Evolutionary conservation across 495 filamentous ascomycete species (phyloP).

Genomic region (Pseudomonodictys pantanalensis): DNA sequence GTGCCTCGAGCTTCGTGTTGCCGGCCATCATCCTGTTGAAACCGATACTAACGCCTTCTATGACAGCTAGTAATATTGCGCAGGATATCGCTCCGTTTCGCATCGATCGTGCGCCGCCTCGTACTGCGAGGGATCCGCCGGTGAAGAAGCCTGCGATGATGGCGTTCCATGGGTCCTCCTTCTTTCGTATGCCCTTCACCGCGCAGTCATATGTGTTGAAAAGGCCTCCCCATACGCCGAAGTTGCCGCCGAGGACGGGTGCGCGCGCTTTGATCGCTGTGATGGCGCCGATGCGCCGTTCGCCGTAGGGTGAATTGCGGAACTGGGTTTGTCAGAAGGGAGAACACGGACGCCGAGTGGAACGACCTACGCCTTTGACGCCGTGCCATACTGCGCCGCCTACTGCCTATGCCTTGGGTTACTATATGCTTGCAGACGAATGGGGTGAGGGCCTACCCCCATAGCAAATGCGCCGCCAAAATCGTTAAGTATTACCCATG

Average conservation of each 20-base stretch:
- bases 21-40: conserved; percentile 96
- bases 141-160: conserved; percentile 97
- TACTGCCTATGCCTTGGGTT: conserved; percentile 58
- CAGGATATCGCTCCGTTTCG: conserved; percentile 95
- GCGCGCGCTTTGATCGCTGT: conserved; percentile 97
- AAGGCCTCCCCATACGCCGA: conserved; percentile 93
- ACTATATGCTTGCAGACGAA: conserved; percentile 16
- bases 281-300: conserved; percentile 90
- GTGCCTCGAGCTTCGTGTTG: conserved; percentile 73
- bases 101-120: conserved; percentile 83
- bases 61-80: conserved; percentile 88
- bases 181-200: conserved; percentile 92
- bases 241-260: conserved; percentile 94
- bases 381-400: conserved; percentile 95
- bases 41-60: conserved; percentile 95
- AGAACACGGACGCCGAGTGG: background rate
- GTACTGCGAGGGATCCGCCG: conserved; percentile 82
- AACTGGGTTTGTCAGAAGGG: conserved; percentile 7
- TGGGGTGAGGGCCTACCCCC: conserved; percentile 64
- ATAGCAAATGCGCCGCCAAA: conserved; percentile 97
- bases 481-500: conserved; percentile 92
- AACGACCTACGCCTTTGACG: conserved; percentile 71
- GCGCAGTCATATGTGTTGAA: conserved; percentile 96
- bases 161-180: conserved; percentile 96
- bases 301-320: conserved; percentile 67